Evolutionary conservation across 2,329 filamentous ascomycete genomes (phyloP).

Genomic region (Trichoderma sp.): DNA sequence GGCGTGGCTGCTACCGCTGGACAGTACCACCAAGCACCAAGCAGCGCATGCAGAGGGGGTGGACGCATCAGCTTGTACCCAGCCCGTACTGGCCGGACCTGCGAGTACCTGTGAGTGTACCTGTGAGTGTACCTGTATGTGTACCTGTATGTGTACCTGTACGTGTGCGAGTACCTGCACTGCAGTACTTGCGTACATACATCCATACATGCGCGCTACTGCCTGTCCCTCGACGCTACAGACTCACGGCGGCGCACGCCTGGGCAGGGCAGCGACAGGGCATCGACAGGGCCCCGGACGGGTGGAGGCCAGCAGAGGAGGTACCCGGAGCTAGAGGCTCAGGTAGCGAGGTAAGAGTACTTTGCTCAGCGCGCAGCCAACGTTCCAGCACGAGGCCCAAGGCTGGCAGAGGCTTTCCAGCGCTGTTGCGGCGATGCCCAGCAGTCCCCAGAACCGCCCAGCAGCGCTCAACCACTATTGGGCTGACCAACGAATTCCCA

Average conservation of each 20-base stretch:
- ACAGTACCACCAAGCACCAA: not conserved
- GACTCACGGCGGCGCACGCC: not conserved
- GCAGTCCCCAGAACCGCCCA: not conserved
- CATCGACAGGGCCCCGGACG: constrained; percentile 1
- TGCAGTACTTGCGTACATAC: not conserved
- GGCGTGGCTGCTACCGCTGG: not conserved
- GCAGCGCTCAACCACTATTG: not conserved
- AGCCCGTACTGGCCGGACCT: not conserved
- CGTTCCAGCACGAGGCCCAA: not conserved
- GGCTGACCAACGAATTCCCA: not conserved
- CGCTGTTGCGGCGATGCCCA: not conserved
- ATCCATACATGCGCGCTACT: not conserved
- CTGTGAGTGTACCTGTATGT: not conserved
- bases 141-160: not conserved
- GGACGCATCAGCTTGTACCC: not conserved
- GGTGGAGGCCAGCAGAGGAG: constrained; percentile 16
- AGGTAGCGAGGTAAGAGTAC: not conserved
- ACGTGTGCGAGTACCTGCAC: not conserved
- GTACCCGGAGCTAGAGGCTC: constrained; percentile 18
- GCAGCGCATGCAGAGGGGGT: not conserved
- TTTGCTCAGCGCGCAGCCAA: not conserved
- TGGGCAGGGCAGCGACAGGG: constrained; percentile 11
- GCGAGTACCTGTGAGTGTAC: not conserved
- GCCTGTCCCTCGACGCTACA: not conserved
- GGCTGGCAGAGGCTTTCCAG: not conserved